These are phyloP conservation scores for Pseudocercospora pini-densiflorae DNA, from an alignment of 2,329 filamentous ascomycete species.

Conservation along the genomic window DNA sequence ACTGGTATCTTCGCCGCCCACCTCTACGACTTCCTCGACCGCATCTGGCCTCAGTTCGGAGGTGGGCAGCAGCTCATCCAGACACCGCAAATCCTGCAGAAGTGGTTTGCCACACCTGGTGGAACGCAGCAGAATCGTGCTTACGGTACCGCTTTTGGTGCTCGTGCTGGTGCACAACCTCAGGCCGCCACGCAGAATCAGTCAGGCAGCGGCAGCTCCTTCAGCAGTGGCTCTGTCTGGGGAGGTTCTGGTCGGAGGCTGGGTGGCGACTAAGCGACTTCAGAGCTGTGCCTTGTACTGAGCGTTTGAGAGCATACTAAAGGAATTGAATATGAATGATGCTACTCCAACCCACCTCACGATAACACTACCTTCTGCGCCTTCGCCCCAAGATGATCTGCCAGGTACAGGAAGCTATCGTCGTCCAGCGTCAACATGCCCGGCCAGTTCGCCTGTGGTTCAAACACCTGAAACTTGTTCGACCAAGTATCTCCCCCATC, in stretches of 20 bases:
- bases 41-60: constrained; percentile 87
- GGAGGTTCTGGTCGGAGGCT: constrained; percentile 36
- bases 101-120: constrained; percentile 62
- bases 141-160: constrained; percentile 65
- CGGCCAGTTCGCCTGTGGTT: constrained; percentile 37
- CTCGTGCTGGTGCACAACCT: constrained; percentile 50
- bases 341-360: background rate
- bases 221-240: constrained; percentile 53
- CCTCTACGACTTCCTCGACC: constrained; percentile 84
- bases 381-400: constrained; percentile 33
- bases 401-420: constrained; percentile 36
- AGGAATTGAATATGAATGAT: background rate
- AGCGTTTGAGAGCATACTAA: background rate
- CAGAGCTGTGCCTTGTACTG: background rate
- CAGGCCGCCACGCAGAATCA: constrained; percentile 32
- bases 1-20: constrained; percentile 88
- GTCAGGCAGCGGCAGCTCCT: constrained; percentile 37
- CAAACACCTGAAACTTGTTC: constrained; percentile 39
- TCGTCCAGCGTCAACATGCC: constrained; percentile 37
- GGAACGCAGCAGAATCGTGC: constrained; percentile 51
- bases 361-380: constrained; percentile 34
- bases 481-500: constrained; percentile 39
- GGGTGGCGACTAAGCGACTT: constrained; percentile 19
- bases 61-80: constrained; percentile 76
- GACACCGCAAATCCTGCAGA: constrained; percentile 74